Evolutionary conservation across 1,139 yeast species (phyloP).

Genomic region (Pichia sp.): DNA sequence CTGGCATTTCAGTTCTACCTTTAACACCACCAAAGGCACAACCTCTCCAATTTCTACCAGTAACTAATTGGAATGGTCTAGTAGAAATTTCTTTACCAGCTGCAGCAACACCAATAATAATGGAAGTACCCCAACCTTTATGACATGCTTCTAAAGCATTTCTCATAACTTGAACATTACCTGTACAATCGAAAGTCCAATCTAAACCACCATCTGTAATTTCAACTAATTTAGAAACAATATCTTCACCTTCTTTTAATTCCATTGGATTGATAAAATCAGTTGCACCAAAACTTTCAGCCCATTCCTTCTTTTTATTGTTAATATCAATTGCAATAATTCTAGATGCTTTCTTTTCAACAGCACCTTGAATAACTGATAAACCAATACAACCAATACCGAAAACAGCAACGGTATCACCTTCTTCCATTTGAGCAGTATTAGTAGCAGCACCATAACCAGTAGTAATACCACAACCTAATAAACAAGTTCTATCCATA

Average conservation of each 20-base stretch:
- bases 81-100: slow-evolving; percentile 96
- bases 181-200: slow-evolving; percentile 95
- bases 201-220: slow-evolving; percentile 96
- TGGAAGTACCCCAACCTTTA: slow-evolving; percentile 97
- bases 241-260: slow-evolving; percentile 63
- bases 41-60: slow-evolving; percentile 98
- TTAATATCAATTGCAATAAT: slow-evolving; percentile 87
- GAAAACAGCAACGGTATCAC: slow-evolving; percentile 92
- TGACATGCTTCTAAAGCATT: slow-evolving; percentile 94
- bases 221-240: slow-evolving; percentile 80
- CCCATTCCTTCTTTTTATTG: slow-evolving; percentile 79
- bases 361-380: slow-evolving; percentile 93
- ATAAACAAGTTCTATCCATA: slow-evolving; percentile 78
- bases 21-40: slow-evolving; percentile 98
- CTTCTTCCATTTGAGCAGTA: slow-evolving; percentile 86
- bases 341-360: slow-evolving; percentile 68
- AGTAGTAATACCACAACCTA: slow-evolving; percentile 98
- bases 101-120: slow-evolving; percentile 96
- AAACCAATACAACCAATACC: slow-evolving; percentile 98
- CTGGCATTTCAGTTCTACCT: slow-evolving; percentile 94
- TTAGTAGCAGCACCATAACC: slow-evolving; percentile 97
- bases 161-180: slow-evolving; percentile 93
- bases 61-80: slow-evolving; percentile 97
- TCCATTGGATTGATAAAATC: slow-evolving; percentile 77
- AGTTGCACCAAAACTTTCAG: slow-evolving; percentile 87